Percentiles rank a stretch among this genome's conserved stretches.
phyloP scores from a whole-genome alignment of 768 basidiomycete genomes.

The Hygrocybe coccinea region DNA sequence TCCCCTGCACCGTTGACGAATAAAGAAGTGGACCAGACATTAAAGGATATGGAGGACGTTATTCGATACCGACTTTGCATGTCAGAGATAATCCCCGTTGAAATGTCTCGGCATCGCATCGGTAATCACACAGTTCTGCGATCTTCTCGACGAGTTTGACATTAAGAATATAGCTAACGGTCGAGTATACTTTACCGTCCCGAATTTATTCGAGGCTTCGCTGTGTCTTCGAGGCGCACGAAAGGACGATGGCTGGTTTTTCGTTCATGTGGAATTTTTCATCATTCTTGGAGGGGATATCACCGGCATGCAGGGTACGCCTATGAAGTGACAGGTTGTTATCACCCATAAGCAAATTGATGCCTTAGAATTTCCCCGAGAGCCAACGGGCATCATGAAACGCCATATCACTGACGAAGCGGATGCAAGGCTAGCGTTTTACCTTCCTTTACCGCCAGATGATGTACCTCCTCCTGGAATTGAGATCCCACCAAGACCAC shows the following conservation, averaged over 20 bases:
- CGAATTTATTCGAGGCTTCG: constrained; percentile 67
- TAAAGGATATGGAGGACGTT: constrained; percentile 68
- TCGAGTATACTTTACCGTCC: constrained; percentile 70
- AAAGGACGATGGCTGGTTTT: constrained; percentile 78
- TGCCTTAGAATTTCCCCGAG: constrained; percentile 63
- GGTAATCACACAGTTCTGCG: constrained; percentile 32
- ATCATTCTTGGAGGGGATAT: constrained; percentile 70
- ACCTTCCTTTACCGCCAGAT: constrained; percentile 47
- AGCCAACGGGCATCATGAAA: constrained; percentile 57
- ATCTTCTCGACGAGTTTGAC: constrained; percentile 6
- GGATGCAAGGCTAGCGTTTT: constrained; percentile 60
- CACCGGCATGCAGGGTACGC: constrained; percentile 62
- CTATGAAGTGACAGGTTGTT: background rate
- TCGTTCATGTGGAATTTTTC: constrained; percentile 70
- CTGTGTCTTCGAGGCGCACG: constrained; percentile 70
- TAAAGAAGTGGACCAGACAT: constrained; percentile 55
- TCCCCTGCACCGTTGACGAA: constrained; percentile 65
- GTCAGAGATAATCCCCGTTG: constrained; percentile 74
- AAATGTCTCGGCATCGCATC: constrained; percentile 70
- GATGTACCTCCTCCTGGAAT: constrained; percentile 37
- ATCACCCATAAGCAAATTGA: background rate
- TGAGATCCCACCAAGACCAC: constrained; percentile 41
- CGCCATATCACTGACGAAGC: constrained; percentile 71
- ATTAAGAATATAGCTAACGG: constrained; percentile 54
- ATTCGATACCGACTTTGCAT: constrained; percentile 77